Evolutionary conservation across 1,139 yeast genomes (phyloP).

Genomic region (Zygosaccharomyces sapae): DNA sequence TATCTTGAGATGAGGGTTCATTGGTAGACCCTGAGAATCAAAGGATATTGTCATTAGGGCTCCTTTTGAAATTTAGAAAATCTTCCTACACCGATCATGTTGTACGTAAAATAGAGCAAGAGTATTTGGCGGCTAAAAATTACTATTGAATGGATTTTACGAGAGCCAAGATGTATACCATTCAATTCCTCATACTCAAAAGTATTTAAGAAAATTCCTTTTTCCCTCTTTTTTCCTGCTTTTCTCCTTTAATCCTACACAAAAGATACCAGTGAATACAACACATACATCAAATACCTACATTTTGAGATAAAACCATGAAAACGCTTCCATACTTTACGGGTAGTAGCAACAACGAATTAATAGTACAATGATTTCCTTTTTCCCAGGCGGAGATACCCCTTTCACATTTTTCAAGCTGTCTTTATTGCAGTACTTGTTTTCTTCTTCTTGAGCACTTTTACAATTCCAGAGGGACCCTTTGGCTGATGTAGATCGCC

Average conservation of each 20-base stretch:
- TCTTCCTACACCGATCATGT: background rate
- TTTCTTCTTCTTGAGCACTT: conserved; percentile 32
- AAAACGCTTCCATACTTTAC: no score
- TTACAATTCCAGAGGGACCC: conserved; percentile 52
- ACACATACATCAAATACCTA: no score
- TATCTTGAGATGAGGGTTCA: background rate
- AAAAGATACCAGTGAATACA: no score
- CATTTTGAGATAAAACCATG: no score
- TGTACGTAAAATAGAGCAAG: background rate
- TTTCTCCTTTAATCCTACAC: no score
- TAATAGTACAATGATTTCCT: background rate
- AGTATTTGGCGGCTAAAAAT: background rate
- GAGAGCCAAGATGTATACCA: background rate
- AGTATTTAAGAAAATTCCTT: background rate
- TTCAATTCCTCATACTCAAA: background rate
- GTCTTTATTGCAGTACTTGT: conserved; percentile 1
- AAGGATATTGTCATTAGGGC: background rate
- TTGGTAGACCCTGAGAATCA: conserved; percentile 1
- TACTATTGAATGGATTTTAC: background rate
- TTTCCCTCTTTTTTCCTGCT: no score
- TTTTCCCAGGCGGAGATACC: background rate
- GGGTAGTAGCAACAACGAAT: no score
- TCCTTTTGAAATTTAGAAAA: background rate
- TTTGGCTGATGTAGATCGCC: conserved; percentile 84
- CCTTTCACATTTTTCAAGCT: background rate